Percentiles rank a stretch among this genome's conserved stretches.
Evolutionary conservation across 1,284 basidiomycete genomes (phyloP).

Genomic region (Peniophora sp.): DNA sequence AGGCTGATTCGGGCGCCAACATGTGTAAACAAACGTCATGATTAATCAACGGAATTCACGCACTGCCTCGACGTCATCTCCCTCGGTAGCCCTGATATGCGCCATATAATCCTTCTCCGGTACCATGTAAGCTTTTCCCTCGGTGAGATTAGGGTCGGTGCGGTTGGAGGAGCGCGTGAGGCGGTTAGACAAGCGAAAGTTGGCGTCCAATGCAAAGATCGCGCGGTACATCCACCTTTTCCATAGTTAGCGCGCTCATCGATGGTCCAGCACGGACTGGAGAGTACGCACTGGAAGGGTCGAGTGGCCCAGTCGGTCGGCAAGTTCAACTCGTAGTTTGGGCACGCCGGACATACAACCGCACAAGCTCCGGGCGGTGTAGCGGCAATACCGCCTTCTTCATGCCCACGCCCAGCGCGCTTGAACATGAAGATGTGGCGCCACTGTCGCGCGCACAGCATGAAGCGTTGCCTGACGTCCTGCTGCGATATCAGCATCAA

Average conservation of each 20-base stretch:
- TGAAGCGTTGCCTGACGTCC: neutral
- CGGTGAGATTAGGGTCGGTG: slow-evolving; percentile 16
- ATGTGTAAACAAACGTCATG: too few species aligned
- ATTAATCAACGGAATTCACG: neutral
- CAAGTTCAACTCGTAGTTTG: slow-evolving; percentile 12
- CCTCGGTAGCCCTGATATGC: neutral
- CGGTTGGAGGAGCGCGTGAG: slow-evolving; percentile 9
- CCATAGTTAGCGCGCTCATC: neutral
- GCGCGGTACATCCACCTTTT: slow-evolving; percentile 17
- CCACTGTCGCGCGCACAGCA: slow-evolving; percentile 7
- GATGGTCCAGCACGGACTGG: neutral
- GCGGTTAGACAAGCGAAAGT: slow-evolving; percentile 20
- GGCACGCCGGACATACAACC: slow-evolving; percentile 13
- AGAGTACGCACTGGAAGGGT: neutral
- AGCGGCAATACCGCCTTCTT: neutral
- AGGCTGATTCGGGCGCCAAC: neutral
- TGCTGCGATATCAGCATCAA: neutral
- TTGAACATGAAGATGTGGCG: slow-evolving; percentile 14
- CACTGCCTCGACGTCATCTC: neutral
- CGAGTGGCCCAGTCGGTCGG: slow-evolving; percentile 8
- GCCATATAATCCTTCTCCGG: slow-evolving; percentile 2
- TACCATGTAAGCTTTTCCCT: slow-evolving; percentile 21
- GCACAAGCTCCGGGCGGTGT: slow-evolving; percentile 10
- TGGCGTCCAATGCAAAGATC: slow-evolving; percentile 18
- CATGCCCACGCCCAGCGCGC: slow-evolving; percentile 8